Percentiles rank a stretch among this genome's conserved stretches.
Evolutionary conservation across 139 green algal genomes (phyloP).

Genomic region (Asterochloris sp.): DNA sequence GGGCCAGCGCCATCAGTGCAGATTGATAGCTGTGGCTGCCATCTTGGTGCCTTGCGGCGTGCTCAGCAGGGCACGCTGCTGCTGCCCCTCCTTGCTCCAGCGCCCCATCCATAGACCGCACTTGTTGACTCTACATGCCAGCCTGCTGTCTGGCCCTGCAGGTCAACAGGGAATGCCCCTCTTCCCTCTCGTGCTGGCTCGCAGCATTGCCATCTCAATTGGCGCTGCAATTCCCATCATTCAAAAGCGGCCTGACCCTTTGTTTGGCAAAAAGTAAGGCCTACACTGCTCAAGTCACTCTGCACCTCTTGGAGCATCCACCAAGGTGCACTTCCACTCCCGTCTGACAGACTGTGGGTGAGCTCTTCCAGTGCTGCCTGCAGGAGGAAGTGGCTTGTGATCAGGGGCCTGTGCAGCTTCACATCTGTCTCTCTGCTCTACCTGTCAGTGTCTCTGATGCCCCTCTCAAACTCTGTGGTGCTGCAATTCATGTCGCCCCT

Average conservation of each 20-base stretch:
- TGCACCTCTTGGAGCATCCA: background rate
- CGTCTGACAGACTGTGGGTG: background rate
- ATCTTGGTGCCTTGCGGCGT: too few species aligned
- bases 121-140: background rate
- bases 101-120: background rate
- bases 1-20: background rate
- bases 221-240: background rate
- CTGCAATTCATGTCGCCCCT: constrained; percentile 9
- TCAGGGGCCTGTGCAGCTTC: constrained; percentile 5
- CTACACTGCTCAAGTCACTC: background rate
- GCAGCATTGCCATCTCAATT: background rate
- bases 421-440: background rate
- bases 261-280: background rate
- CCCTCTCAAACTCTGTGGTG: background rate
- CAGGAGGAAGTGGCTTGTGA: constrained; percentile 1
- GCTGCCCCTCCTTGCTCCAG: too few species aligned
- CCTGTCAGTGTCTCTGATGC: constrained; percentile 5
- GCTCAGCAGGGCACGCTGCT: too few species aligned
- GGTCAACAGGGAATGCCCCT: constrained; percentile 1
- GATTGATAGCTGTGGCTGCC: background rate
- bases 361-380: background rate
- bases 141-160: background rate
- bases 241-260: background rate
- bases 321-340: background rate
- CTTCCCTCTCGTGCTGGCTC: constrained; percentile 4